Evolutionary conservation across 2,329 filamentous ascomycete species (phyloP).

Genomic region (Cladophialophora carrionii): DNA sequence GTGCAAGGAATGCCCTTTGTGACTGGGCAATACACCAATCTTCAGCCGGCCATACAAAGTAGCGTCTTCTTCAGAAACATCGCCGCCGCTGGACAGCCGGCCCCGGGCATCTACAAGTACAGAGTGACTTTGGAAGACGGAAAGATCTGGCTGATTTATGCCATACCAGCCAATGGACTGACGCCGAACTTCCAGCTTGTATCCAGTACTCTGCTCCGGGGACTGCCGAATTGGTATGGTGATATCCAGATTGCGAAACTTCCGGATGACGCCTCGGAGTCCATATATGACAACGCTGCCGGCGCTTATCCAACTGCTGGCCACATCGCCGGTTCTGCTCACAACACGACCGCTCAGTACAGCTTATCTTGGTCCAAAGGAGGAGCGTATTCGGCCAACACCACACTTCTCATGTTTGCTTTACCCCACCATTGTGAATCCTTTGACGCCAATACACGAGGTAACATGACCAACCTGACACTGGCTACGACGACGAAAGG

Average conservation of each 20-base stretch:
- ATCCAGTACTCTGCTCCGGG: constrained; percentile 67
- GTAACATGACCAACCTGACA: constrained; percentile 57
- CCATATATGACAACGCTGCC: constrained; percentile 72
- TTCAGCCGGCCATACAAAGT: constrained; percentile 73
- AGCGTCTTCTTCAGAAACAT: constrained; percentile 74
- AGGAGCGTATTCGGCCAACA: constrained; percentile 61
- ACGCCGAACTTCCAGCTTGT: constrained; percentile 69
- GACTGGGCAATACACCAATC: constrained; percentile 73
- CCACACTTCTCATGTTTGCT: constrained; percentile 76
- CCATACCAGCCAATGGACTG: constrained; percentile 59
- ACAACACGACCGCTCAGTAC: constrained; percentile 69
- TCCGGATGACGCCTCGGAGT: constrained; percentile 63
- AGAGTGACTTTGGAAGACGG: constrained; percentile 72
- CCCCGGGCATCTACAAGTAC: constrained; percentile 74
- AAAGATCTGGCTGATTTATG: constrained; percentile 79
- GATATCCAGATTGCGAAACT: constrained; percentile 83
- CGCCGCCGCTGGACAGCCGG: constrained; percentile 56
- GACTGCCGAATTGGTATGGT: constrained; percentile 71
- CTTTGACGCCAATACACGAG: constrained; percentile 64
- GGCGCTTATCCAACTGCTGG: constrained; percentile 73
- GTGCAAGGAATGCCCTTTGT: constrained; percentile 90
- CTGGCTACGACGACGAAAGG: constrained; percentile 87
- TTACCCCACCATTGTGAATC: constrained; percentile 82
- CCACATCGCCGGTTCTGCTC: constrained; percentile 65
- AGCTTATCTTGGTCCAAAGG: constrained; percentile 72